Evolutionary conservation across 2,329 filamentous ascomycete genomes (phyloP).

Genomic region (Exophiala aquamarina): DNA sequence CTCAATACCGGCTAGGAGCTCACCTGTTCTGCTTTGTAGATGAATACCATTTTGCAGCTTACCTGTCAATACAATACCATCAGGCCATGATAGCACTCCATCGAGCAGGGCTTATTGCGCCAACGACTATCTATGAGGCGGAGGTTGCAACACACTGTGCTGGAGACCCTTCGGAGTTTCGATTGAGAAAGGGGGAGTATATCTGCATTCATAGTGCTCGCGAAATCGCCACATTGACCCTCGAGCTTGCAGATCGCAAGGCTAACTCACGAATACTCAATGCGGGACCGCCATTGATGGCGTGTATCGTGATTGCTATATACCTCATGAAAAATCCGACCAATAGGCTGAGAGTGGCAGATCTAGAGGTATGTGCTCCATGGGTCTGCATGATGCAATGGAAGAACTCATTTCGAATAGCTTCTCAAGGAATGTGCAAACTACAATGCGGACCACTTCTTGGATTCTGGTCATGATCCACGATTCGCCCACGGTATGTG

Average conservation of each 20-base stretch:
- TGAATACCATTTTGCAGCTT: neutral
- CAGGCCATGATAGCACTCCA: constrained; percentile 1
- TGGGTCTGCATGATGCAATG: too few species aligned
- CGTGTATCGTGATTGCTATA: neutral
- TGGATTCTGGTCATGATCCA: too few species aligned
- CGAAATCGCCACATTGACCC: neutral
- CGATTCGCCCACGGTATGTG: too few species aligned
- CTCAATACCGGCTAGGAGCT: neutral
- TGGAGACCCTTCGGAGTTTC: neutral
- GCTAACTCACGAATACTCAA: neutral
- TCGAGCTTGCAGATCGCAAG: neutral
- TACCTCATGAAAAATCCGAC: neutral
- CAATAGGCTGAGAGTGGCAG: neutral
- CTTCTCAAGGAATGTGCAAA: too few species aligned
- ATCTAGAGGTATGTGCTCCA: neutral
- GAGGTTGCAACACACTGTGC: neutral
- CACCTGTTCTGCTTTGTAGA: neutral
- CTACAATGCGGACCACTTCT: too few species aligned
- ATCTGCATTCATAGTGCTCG: neutral
- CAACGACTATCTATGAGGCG: neutral
- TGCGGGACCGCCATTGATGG: neutral
- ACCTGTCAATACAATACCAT: neutral
- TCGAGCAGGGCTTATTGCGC: neutral
- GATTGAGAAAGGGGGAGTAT: neutral
- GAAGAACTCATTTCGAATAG: too few species aligned